A percentile compares a stretch with the other conserved stretches of the same genome.
Evolutionary conservation across 2,329 filamentous ascomycete genomes (phyloP).

Genomic region (Colletotrichum spinosum): DNA sequence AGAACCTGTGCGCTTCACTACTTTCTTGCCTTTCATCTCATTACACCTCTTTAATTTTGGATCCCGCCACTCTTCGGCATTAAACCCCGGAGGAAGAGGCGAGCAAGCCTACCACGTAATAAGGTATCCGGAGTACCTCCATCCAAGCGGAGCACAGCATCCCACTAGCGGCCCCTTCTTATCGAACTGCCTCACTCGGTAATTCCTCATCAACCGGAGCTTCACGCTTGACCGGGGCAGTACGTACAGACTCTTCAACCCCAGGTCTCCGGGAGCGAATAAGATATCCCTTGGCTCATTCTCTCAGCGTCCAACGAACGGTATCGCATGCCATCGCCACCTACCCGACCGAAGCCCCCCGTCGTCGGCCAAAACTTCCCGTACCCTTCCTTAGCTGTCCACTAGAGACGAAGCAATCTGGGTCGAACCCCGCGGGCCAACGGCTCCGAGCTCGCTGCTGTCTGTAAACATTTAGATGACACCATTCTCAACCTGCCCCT

Average conservation of each 20-base stretch:
- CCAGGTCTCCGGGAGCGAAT: too few species aligned
- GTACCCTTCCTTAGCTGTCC: too few species aligned
- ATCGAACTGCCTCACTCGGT: constrained; percentile 32
- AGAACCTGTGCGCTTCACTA: not conserved
- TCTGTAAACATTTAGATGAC: not conserved
- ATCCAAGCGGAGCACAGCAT: not conserved
- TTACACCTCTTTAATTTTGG: constrained; percentile 4
- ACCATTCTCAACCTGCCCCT: not conserved
- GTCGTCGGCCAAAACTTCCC: too few species aligned
- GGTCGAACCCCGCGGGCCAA: not conserved
- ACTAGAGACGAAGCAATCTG: too few species aligned
- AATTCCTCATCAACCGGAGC: constrained; percentile 1
- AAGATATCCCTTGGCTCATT: too few species aligned
- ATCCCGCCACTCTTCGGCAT: constrained; percentile 11
- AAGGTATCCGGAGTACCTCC: too few species aligned
- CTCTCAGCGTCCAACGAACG: too few species aligned
- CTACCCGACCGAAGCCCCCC: too few species aligned
- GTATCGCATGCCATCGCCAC: not conserved
- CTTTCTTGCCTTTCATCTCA: not conserved
- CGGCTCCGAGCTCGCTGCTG: constrained; percentile 14
- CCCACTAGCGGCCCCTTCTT: constrained; percentile 5
- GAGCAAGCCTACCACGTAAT: too few species aligned
- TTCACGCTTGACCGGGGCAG: constrained; percentile 5
- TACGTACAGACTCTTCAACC: constrained; percentile 21
- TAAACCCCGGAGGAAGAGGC: not conserved